Conservation (phyloP, 2,329 filamentous ascomycete genomes). For the Huntiella bhutanensis region DNA sequence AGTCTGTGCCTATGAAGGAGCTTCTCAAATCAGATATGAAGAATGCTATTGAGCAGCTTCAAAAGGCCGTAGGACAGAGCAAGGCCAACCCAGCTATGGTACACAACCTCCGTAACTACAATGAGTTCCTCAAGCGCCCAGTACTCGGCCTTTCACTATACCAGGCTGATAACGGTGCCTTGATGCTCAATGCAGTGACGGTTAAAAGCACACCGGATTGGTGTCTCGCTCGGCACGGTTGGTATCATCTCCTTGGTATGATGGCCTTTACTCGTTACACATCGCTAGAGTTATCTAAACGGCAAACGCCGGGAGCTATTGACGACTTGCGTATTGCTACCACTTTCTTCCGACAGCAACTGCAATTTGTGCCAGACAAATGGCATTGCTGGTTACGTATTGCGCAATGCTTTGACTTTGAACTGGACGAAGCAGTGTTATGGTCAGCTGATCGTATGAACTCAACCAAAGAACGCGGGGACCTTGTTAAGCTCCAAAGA, state of each 20-base stretch:
- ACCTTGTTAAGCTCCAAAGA: slow-evolving; percentile 58
- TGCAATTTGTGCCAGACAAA: slow-evolving; percentile 62
- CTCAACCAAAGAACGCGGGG: slow-evolving; percentile 44
- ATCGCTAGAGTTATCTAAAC: slow-evolving; percentile 48
- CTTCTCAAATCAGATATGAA: slow-evolving; percentile 81
- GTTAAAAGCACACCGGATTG: slow-evolving; percentile 47
- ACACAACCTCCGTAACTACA: slow-evolving; percentile 74
- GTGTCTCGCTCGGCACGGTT: slow-evolving; percentile 59
- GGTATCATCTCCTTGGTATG: slow-evolving; percentile 84
- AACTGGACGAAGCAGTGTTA: slow-evolving; percentile 68
- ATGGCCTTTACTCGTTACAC: slow-evolving; percentile 75
- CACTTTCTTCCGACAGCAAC: slow-evolving; percentile 59
- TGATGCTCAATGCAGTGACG: slow-evolving; percentile 52
- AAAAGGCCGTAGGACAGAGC: slow-evolving; percentile 61
- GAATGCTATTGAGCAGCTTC: slow-evolving; percentile 78
- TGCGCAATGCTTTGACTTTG: slow-evolving; percentile 72
- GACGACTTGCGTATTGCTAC: slow-evolving; percentile 71
- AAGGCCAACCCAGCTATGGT: slow-evolving; percentile 64
- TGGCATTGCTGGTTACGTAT: slow-evolving; percentile 88
- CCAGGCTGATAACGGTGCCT: slow-evolving; percentile 59
- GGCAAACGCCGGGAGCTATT: slow-evolving; percentile 58
- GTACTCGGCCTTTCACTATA: slow-evolving; percentile 69
- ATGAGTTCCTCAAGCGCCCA: slow-evolving; percentile 61
- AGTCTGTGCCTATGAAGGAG: slow-evolving; percentile 75
- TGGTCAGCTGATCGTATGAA: slow-evolving; percentile 89